phyloP scores from a whole-genome alignment of 225 moss, liverwort and hornwort genomes.

The Takakia lepidozioides region DNA sequence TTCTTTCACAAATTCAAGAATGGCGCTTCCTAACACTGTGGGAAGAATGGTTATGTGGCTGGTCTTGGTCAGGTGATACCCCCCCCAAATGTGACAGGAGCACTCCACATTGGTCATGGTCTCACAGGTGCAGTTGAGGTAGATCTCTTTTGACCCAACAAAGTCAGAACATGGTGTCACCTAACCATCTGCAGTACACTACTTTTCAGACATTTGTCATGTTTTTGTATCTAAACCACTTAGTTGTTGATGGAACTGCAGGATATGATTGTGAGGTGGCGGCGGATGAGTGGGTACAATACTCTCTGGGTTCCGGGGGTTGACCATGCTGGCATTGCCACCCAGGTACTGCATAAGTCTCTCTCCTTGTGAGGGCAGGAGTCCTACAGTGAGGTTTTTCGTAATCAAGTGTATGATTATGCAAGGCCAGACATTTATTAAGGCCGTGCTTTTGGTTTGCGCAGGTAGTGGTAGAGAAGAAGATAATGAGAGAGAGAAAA shows the following conservation, averaged over 20 bases:
- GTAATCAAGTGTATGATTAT: not conserved
- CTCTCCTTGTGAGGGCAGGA: not conserved
- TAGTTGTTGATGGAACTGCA: too few relatives aligned
- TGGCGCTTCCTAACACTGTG: too few relatives aligned
- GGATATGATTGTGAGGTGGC: constrained; percentile 81
- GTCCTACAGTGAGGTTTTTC: not conserved
- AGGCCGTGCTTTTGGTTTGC: constrained; percentile 7
- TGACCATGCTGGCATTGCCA: constrained; percentile 97
- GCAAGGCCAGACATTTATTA: too few relatives aligned
- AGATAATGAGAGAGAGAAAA: constrained; percentile 60
- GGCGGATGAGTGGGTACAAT: constrained; percentile 92
- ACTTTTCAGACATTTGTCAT: not conserved
- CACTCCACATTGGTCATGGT: constrained; percentile 93
- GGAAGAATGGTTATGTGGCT: too few relatives aligned
- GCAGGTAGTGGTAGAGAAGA: constrained; percentile 96
- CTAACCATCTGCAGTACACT: too few relatives aligned
- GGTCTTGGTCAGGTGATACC: constrained; percentile 52
- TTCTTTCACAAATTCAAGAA: too few relatives aligned
- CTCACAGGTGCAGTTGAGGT: constrained; percentile 85
- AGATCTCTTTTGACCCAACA: not conserved
- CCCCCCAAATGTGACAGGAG: constrained; percentile 94
- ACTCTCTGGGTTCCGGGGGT: constrained; percentile 90
- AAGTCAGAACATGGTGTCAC: too few relatives aligned
- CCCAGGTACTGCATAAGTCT: constrained; percentile 46
- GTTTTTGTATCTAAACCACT: not conserved